Base-by-base conservation (phyloP, 2,329 filamentous ascomycete species). In the Aphanoascus verrucosus region DNA sequence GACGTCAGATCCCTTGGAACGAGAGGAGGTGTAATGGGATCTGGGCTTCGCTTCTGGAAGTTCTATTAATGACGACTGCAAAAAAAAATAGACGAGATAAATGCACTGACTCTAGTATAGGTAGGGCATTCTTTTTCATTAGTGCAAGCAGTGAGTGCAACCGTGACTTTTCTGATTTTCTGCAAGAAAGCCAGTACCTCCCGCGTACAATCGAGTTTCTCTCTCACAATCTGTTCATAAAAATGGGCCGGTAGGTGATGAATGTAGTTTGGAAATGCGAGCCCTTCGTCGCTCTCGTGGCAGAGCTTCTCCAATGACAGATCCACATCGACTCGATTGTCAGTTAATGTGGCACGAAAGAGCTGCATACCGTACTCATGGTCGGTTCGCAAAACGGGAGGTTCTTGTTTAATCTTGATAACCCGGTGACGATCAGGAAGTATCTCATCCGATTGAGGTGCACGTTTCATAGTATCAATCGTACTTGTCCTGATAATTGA, bases 331-430 rank as follows among this genome's bases (percentile, higher is more conserved):
- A 52, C 61, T 3, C 67, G 62, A 14, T 66, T 60, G 2, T 56
- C 48, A 7, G 64, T 63, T 6, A 58, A 50, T 7, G 47, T 53
- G 28, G 53, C 62, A 14, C 62, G 63, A 55, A 78, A 72, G 2
- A 56, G 55, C n/a, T 63, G 56, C 50, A 76, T 57, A 58, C 78
- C 75, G 20, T 70, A 58, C 35, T 74, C 70, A 56, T 72, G 64
- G 57, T 77, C 74, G 2, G 65, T 67, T 2, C n/a, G 52, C 5
- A 79, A 63, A 0, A 79, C 49, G 2, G 78, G 76, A 35, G 70
- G 53, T 50, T 78, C 74, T 14, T 55, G 54, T 56, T 73, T 77
- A 37, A 73, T 50, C 14, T 61, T 46, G 32, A 57, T 51, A 48
- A 62, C 61, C 15, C 42, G 59, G 53, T 52, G 52, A 57, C 53